These are phyloP conservation scores for Coemansia sp. DNA, from an alignment of 192 early-diverging fungal species.

Conservation along the genomic window DNA sequence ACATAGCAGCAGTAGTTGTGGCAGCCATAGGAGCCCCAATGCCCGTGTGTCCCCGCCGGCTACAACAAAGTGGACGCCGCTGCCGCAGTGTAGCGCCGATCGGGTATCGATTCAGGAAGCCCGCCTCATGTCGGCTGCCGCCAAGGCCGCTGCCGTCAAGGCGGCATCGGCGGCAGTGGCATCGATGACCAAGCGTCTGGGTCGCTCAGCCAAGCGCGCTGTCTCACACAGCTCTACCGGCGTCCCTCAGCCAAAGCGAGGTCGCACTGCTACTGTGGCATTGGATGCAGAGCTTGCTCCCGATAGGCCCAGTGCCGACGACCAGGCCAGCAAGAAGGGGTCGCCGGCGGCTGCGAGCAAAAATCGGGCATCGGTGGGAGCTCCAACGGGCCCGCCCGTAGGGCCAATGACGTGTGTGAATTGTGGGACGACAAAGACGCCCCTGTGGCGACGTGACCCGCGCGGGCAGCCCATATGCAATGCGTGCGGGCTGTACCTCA, in stretches of 20 bases:
- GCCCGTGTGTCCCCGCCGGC: neutral
- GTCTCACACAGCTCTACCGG: neutral
- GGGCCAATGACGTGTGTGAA: constrained; percentile 64
- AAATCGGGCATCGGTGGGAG: neutral
- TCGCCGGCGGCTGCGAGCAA: constrained; percentile 6
- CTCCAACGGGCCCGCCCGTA: constrained; percentile 3
- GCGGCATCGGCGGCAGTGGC: constrained; percentile 35
- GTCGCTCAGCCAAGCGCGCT: constrained; percentile 27
- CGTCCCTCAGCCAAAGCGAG: neutral
- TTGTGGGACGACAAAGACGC: constrained; percentile 74
- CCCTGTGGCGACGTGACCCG: constrained; percentile 76
- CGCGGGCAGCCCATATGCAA: constrained; percentile 77
- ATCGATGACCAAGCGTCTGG: constrained; percentile 28
- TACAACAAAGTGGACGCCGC: constrained; percentile 18
- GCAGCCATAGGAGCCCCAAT: neutral
- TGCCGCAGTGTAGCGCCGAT: constrained; percentile 31
- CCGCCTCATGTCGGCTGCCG: constrained; percentile 45
- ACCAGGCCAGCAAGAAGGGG: constrained; percentile 26
- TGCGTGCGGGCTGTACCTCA: constrained; percentile 65
- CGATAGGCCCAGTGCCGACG: neutral
- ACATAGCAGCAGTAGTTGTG: constrained; percentile 1
- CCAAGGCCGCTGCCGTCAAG: constrained; percentile 41
- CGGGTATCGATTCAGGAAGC: constrained; percentile 30
- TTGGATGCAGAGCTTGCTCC: neutral
- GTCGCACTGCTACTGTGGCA: neutral